Conservation (phyloP, 2,329 filamentous ascomycete genomes). For the Eurotiales sp. region DNA sequence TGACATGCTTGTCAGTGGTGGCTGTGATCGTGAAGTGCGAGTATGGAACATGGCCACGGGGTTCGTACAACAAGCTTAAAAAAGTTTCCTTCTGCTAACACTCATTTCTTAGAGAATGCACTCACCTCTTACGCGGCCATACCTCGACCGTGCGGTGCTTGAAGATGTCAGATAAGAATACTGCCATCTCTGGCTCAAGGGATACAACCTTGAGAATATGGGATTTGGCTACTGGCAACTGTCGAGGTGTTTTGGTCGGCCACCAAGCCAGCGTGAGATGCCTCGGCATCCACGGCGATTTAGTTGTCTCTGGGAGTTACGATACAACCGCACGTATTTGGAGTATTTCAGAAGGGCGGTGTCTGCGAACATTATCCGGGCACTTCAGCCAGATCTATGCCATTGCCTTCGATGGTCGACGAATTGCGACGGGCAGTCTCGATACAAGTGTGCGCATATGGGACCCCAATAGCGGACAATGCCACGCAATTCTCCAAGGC, state of each 20-base stretch:
- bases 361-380: conserved; percentile 81
- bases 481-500: conserved; percentile 87
- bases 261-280: conserved; percentile 95
- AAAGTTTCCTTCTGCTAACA: conserved; percentile 16
- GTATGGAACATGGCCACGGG: conserved; percentile 96
- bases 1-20: conserved; percentile 89
- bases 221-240: conserved; percentile 85
- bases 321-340: conserved; percentile 96
- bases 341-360: conserved; percentile 95
- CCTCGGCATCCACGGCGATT: conserved; percentile 90
- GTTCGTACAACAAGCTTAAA: conserved; percentile 52
- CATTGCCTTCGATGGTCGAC: conserved; percentile 90
- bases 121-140: conserved; percentile 85
- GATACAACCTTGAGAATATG: conserved; percentile 93
- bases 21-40: conserved; percentile 91
- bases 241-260: conserved; percentile 85
- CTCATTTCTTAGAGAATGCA: conserved; percentile 54
- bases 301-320: conserved; percentile 97
- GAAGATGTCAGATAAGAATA: conserved; percentile 93
- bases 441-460: conserved; percentile 97
- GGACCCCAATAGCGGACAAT: conserved; percentile 84
- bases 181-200: conserved; percentile 91
- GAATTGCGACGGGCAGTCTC: conserved; percentile 90
- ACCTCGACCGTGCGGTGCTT: conserved; percentile 95
- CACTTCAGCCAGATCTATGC: conserved; percentile 99